Evolutionary conservation across 2,329 filamentous ascomycete species (phyloP), one percentile per base, ranked within the genome.

Genomic region (Alternaria tenuissima): DNA sequence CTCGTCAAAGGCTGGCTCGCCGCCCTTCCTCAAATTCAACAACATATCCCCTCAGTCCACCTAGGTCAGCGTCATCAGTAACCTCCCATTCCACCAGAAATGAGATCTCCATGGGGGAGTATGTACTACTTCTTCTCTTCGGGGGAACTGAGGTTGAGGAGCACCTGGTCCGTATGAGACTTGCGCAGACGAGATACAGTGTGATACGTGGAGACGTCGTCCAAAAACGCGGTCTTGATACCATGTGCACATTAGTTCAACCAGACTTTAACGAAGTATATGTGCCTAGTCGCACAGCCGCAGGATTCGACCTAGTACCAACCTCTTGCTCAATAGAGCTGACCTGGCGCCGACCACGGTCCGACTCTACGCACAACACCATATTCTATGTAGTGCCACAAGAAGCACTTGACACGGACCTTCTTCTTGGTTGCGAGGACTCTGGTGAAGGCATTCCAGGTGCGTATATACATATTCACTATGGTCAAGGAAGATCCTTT

Each of bases 131-230:
- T 34, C 34, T 28, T 18, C 18, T 34, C 18, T 6, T 36, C 7
- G 12, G 9, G 7, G 54, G 34, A 7, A 14, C 42, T 6, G 30
- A 22, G 12, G 20, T 48, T 8, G 48, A 44, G 32, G 54, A 53
- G 2, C 22, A 42, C 3, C 8, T 11, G n/a, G 43, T 48, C 8
- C 41, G 34, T 3, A 48, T 57, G 48, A 57, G 20, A 12, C 8
- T 16, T 9, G 58, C 58, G 4, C 42, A 16, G 16, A 61, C 49
- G n/a, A 38, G 42, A 18, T 22, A 61, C 22, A 61, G 58, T 18
- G 43, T 61, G 20, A 57, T 61, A 48, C 48, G 53, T 3, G 41
- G 42, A 1, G 34, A 52, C 38, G 38, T 61, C 20, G 49, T 61
- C 14, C 24, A 26, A 26, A 26, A 26, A 26, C 24, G 24, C 24